Evolutionary conservation across 805 yeast genomes (phyloP).

Genomic region (Yamadazyma insecticola): DNA sequence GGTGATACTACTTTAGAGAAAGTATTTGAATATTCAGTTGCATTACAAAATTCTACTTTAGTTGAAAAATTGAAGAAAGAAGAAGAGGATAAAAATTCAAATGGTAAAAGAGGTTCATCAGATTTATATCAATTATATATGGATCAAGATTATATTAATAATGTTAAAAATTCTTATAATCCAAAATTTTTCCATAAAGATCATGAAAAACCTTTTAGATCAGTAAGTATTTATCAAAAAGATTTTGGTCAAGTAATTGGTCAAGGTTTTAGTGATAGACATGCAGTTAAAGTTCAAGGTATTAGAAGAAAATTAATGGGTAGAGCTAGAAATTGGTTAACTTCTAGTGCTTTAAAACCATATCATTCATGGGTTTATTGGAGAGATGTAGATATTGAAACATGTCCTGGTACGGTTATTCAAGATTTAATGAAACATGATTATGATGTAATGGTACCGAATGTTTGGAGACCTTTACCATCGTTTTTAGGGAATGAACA

Average conservation of each 20-base stretch:
- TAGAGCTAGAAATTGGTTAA: conserved; percentile 80
- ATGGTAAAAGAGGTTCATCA: conserved; percentile 43
- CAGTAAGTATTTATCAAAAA: conserved; percentile 73
- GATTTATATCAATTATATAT: conserved; percentile 67
- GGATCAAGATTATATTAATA: conserved; percentile 57
- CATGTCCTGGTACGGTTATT: conserved; percentile 73
- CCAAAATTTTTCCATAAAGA: conserved; percentile 55
- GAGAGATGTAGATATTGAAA: conserved; percentile 84
- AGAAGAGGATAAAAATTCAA: conserved; percentile 25
- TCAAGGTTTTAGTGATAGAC: conserved; percentile 79
- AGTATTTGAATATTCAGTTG: conserved; percentile 58
- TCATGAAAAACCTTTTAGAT: conserved; percentile 67
- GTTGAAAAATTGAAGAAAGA: conserved; percentile 42
- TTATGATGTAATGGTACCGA: conserved; percentile 74
- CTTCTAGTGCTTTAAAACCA: conserved; percentile 69
- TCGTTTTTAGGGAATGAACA: conserved; percentile 86
- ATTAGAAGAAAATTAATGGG: conserved; percentile 82
- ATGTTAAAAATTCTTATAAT: conserved; percentile 53
- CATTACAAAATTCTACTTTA: conserved; percentile 68
- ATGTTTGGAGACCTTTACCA: conserved; percentile 97
- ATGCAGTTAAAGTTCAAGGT: conserved; percentile 82
- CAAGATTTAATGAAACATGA: conserved; percentile 66
- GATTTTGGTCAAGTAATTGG: conserved; percentile 84
- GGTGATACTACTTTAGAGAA: conserved; percentile 63
- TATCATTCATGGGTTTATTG: conserved; percentile 90